Evolutionary conservation across 495 filamentous ascomycete genomes (phyloP), one percentile per base, ranked within the genome.

Genomic region (Glutinoglossum americanum): DNA sequence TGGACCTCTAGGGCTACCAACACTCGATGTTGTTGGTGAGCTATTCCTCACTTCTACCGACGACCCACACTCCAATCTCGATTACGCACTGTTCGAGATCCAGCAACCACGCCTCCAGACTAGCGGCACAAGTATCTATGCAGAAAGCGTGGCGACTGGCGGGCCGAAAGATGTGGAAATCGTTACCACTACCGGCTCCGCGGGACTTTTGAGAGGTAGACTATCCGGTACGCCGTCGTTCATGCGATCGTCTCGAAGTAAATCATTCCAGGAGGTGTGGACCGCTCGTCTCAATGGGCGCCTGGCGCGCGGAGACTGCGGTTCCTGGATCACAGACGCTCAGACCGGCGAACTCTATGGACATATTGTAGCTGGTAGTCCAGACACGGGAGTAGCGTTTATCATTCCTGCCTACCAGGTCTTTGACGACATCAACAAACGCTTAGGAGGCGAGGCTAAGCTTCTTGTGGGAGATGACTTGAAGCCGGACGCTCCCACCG

Each of bases 251-350:
- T n/a, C 47, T 3, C n/a, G 17, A n/a, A 15, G 47, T 15, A 51
- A 51, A n/a, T 2, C 47, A 2, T 60, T 33, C 23, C 61, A 60
- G 27, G 58, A 62, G 37, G 54, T 62, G 3, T 62, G 54, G n/a
- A 57, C 54, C 5, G 47, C 60, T 26, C 30, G 26, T 3, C 25
- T 62, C 17, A 25, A 54, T 6, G 58, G 47, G 1, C 45, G 45
- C 1, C 30, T 62, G 3, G 44, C 39, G 3, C n/a, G 57, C 19
- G 61, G 61, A 3, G 61, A 62, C 32, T 57, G 61, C 35, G 61
- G 57, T 0, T 62, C 60, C 6, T 62, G 60, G 60, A 53, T 62
- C 5, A 35, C 55, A 3, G 53, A 59, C 25, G 26, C 26, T 15
- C n/a, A 57, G 27, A 28, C 57, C 6, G 53, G 54, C 13, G 25